These are phyloP conservation scores for Rhodosporidiobolus odoratus DNA, from an alignment of 768 basidiomycete genomes.

Conservation along the genomic window DNA sequence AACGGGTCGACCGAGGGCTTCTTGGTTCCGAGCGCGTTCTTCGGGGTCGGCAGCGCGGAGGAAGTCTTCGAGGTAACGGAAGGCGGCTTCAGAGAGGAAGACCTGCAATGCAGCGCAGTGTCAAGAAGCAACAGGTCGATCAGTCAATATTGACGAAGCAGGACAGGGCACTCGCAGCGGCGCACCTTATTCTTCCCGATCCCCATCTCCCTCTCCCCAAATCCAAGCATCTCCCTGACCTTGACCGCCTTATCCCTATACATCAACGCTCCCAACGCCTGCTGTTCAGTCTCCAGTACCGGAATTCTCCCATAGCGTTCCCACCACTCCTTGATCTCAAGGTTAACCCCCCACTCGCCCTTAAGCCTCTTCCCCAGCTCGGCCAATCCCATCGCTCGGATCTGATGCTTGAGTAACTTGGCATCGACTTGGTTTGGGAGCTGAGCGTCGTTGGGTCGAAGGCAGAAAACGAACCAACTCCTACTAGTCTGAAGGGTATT, in stretches of 20 bases:
- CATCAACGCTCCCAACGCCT: conserved; percentile 25
- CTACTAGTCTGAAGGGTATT: conserved; percentile 49
- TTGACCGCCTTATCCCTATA: conserved; percentile 39
- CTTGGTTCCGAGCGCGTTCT: conserved; percentile 72
- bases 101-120: conserved; percentile 54
- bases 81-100: conserved; percentile 76
- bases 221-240: conserved; percentile 47
- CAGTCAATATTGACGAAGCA: background rate
- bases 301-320: conserved; percentile 70
- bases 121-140: background rate
- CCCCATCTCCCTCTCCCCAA: conserved; percentile 66
- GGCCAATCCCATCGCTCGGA: conserved; percentile 69
- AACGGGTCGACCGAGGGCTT: conserved; percentile 60
- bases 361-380: conserved; percentile 65
- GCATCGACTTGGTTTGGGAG: conserved; percentile 91
- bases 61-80: conserved; percentile 76
- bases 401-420: conserved; percentile 83
- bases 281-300: conserved; percentile 17
- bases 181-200: conserved; percentile 77
- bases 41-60: conserved; percentile 76
- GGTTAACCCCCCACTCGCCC: conserved; percentile 57
- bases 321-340: conserved; percentile 80
- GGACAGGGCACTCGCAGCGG: background rate
- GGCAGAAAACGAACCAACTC: conserved; percentile 78
- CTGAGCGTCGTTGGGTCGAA: conserved; percentile 93